Evolutionary conservation across 768 basidiomycete species (phyloP), one percentile per base, ranked within the genome.

Genomic region (Russula compacta): DNA sequence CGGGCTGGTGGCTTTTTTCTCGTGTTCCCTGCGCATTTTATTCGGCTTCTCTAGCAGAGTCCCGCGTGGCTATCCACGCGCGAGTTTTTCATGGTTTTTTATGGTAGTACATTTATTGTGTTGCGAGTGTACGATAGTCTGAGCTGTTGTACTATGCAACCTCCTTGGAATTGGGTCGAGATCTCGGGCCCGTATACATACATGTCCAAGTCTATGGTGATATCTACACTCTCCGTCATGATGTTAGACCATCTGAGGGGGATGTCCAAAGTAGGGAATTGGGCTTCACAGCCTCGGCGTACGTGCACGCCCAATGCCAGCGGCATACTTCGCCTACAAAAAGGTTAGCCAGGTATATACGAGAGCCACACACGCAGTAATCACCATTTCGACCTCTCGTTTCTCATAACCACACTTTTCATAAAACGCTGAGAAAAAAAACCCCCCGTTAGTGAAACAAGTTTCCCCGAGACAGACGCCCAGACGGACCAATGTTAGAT

Each of bases 331-430:
- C 29, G 82, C 83, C 83, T 85, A 60, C 10, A 21, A 32, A 59
- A 40, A 38, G 67, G 52, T 61, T 36, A 54, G 35, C 53, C 53
- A 57, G 36, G 38, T 29, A 29, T 33, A 42, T 19, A 15, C 19
- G 9, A 44, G 57, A 17, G 15, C 54, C 19, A 43, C 38, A 19
- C 15, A 35, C 43, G 40, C 8, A 4, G 48, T 17, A 72, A 78
- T 60, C 59, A 87, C 95, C 95, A 98, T 98, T 73, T 97, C 91
- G 68, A 82, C 85, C 74, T 95, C 95, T 74, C 94, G 95, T 77
- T 85, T 87, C 73, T 82, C 79, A 69, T 76, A 97, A 21, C 95
- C 95, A 71, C 95, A 99, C 74, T 98, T 98, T 73, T 92, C 79
- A 73, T 99, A 99, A 76, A 99, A 99, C 9, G 90, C 95, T 97